Conservation (phyloP, 2,329 filamentous ascomycete species). For the Fusarium sp. region DNA sequence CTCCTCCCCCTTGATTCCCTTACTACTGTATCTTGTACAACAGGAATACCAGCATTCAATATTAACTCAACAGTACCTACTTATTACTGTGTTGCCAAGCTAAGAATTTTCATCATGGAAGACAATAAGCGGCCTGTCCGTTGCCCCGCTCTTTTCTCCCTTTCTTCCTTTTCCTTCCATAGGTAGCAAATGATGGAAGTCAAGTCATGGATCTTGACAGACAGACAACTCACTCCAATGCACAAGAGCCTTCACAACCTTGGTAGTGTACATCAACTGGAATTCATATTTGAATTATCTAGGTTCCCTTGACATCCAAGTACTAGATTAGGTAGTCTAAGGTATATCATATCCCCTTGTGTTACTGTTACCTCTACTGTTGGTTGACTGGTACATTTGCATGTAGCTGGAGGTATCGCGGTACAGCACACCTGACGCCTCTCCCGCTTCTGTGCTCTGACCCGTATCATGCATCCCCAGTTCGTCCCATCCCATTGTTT, state of each 20-base stretch:
- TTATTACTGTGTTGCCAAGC: too few relatives aligned
- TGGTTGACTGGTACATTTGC: neutral
- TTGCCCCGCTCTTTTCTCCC: neutral
- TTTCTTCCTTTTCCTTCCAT: neutral
- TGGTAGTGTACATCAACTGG: neutral
- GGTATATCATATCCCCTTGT: neutral
- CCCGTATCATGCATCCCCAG: neutral
- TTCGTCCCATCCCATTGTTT: neutral
- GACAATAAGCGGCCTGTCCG: too few relatives aligned
- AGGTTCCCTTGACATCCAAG: neutral
- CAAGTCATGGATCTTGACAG: neutral
- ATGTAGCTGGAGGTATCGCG: too few relatives aligned
- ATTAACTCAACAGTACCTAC: too few relatives aligned
- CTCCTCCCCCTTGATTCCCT: too few relatives aligned
- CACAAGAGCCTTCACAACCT: neutral
- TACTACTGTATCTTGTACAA: too few relatives aligned
- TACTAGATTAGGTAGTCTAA: neutral
- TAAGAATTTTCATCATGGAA: too few relatives aligned
- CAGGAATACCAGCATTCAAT: too few relatives aligned
- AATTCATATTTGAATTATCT: neutral
- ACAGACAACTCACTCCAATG: too few relatives aligned
- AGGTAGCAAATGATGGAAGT: neutral
- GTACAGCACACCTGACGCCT: conserved; percentile 8
- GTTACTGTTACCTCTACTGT: neutral
- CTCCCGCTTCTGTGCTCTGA: conserved; percentile 24